These are phyloP conservation scores for Verticillium klebahnii DNA, from an alignment of 2,329 filamentous ascomycete genomes.

Conservation along the genomic window DNA sequence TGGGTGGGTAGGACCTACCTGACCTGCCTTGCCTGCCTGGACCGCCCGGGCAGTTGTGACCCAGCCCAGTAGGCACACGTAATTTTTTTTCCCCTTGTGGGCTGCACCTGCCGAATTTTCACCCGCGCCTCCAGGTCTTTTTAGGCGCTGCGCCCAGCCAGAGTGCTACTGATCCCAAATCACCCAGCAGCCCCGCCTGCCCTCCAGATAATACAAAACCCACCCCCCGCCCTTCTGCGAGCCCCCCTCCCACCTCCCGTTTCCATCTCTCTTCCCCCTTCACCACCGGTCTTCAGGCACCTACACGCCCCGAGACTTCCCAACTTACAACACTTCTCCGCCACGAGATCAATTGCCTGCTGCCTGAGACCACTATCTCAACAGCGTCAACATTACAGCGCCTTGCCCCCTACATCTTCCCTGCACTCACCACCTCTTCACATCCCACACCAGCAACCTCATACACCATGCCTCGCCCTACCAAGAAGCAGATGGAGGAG, in stretches of 20 bases:
- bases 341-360: background rate
- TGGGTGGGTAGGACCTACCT: background rate
- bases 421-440: background rate
- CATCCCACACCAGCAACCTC: slow-evolving; percentile 1
- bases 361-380: background rate
- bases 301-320: background rate
- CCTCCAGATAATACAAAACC: slow-evolving; percentile 1
- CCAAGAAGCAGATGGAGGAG: slow-evolving; percentile 37
- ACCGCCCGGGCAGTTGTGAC: background rate
- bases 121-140: background rate
- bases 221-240: background rate
- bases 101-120: background rate
- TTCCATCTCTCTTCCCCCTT: slow-evolving; percentile 1
- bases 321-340: background rate
- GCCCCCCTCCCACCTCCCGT: background rate
- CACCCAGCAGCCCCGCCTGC: slow-evolving; percentile 2
- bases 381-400: slow-evolving; percentile 10
- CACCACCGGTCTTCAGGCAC: slow-evolving; percentile 3
- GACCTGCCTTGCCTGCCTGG: background rate
- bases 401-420: background rate
- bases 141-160: background rate
- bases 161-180: slow-evolving; percentile 1
- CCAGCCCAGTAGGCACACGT: background rate
- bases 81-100: background rate
- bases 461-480: slow-evolving; percentile 38